Evolutionary conservation across 345 rosid genomes (phyloP).

Genomic region (Mercurialis annua): DNA sequence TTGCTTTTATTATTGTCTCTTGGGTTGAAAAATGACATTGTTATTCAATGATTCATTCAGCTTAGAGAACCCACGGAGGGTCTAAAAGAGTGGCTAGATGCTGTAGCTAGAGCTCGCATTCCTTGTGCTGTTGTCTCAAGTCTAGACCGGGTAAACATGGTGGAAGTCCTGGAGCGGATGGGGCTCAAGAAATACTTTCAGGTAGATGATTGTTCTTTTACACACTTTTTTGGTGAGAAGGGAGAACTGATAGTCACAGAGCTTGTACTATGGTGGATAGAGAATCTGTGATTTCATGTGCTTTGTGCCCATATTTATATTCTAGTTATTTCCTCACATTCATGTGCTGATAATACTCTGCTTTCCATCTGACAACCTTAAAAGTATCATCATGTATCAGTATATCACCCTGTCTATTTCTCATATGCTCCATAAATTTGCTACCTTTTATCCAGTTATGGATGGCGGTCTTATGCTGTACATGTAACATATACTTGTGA

Average conservation of each 20-base stretch:
- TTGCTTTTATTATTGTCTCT: slow-evolving; percentile 8
- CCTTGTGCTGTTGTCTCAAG: slow-evolving; percentile 97
- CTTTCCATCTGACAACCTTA: neutral
- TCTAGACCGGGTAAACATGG: slow-evolving; percentile 77
- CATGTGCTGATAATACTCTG: neutral
- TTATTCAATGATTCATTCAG: slow-evolving; percentile 37
- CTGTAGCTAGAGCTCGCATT: slow-evolving; percentile 65
- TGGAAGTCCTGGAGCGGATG: slow-evolving; percentile 62
- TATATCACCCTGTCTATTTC: neutral
- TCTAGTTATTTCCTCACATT: neutral
- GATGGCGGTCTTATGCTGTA: neutral
- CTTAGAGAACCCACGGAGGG: slow-evolving; percentile 69
- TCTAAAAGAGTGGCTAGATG: slow-evolving; percentile 84
- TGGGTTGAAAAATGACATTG: slow-evolving; percentile 10
- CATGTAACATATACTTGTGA: neutral
- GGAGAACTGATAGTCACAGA: too few relatives aligned
- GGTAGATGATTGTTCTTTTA: slow-evolving; percentile 33
- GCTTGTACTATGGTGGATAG: neutral
- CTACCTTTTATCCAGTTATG: neutral
- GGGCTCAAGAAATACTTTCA: slow-evolving; percentile 83
- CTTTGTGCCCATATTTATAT: neutral
- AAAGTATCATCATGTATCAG: neutral
- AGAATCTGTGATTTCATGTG: neutral
- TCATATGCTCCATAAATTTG: neutral
- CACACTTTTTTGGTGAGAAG: neutral